phyloP scores from a whole-genome alignment of 2,329 filamentous ascomycete genomes.

The Paracoccidioides brasiliensis region DNA sequence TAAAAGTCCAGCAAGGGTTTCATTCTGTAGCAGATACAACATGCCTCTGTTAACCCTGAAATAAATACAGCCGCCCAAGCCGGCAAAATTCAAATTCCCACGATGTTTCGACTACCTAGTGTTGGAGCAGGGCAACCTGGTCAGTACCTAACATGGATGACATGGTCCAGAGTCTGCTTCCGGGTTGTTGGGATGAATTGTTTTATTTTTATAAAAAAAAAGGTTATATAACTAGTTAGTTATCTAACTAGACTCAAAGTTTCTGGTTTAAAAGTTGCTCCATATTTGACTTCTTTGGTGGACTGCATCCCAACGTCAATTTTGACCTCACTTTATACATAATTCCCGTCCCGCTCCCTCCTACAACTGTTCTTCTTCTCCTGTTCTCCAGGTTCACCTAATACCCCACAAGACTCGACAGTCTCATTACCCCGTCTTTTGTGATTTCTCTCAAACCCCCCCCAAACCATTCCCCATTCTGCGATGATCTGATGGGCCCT shows the following conservation, averaged over 20 bases:
- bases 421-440: too few species aligned
- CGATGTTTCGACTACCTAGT: slow-evolving; percentile 1
- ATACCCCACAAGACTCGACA: too few species aligned
- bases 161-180: not conserved
- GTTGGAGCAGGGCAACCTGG: not conserved
- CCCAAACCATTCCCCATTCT: too few species aligned
- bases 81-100: not conserved
- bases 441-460: too few species aligned
- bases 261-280: too few species aligned
- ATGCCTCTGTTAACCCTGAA: not conserved
- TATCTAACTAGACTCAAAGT: too few species aligned
- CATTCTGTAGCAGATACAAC: slow-evolving; percentile 1
- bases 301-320: not conserved
- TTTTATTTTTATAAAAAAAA: not conserved
- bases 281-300: too few species aligned
- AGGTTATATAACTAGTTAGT: too few species aligned
- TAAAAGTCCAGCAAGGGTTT: not conserved
- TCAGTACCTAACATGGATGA: not conserved
- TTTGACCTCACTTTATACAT: not conserved
- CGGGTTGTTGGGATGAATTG: not conserved
- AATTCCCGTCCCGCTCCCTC: not conserved
- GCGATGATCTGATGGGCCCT: too few species aligned
- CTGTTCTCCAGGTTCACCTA: too few species aligned
- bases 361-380: not conserved
- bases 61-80: slow-evolving; percentile 2